Percentiles rank a stretch among this genome's conserved stretches.
phyloP scores from a whole-genome alignment of 257 asterid species.

The Solanum commersonii region DNA sequence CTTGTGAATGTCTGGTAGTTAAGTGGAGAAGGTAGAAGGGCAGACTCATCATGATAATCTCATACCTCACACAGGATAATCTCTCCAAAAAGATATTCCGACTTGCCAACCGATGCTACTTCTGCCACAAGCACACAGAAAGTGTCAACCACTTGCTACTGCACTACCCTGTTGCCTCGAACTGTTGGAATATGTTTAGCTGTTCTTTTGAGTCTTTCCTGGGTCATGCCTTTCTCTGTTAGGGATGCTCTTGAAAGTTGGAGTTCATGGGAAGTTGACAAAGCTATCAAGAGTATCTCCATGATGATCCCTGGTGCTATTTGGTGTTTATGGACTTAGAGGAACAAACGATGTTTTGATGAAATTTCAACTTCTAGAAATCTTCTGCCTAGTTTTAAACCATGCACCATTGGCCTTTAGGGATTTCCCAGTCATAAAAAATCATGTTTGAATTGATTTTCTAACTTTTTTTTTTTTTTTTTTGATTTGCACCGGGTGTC shows the following conservation, averaged over 20 bases:
- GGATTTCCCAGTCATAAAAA: background rate
- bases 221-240: no score
- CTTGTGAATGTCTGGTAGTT: background rate
- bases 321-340: background rate
- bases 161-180: no score
- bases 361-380: background rate
- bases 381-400: background rate
- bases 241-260: background rate
- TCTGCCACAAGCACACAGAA: background rate
- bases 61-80: no score
- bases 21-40: background rate
- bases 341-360: background rate
- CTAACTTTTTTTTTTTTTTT: no score
- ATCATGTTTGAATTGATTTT: background rate
- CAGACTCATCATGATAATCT: background rate
- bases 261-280: background rate
- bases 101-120: background rate
- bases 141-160: background rate
- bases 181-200: no score
- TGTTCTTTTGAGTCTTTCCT: no score
- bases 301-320: background rate
- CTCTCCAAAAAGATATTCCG: background rate
- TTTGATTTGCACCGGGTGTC: no score
- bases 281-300: background rate
- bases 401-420: background rate